Base-by-base conservation (phyloP, 2,329 filamentous ascomycete genomes). In the Colletotrichum abscissum region DNA sequence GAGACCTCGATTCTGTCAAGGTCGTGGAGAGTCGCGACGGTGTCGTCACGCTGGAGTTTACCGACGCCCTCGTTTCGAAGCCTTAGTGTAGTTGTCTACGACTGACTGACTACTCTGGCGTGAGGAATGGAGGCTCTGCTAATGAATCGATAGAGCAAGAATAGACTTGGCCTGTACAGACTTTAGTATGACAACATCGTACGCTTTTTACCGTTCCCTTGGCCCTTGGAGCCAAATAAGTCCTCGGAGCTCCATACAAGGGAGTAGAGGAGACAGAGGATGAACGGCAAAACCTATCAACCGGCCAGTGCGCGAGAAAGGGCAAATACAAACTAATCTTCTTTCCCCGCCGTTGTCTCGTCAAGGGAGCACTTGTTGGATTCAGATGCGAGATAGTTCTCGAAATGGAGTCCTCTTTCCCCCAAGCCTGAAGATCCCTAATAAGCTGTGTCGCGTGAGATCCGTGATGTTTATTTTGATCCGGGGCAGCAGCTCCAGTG, bases 1-100 rank as follows among this genome's bases (percentile, higher is more conserved):
- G 88, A 82, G 94, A 98, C 83, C 86, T 98, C 84, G 86, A 88
- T 70, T 95, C 93, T 76, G 90, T 97, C 75, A 90, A 84, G 77
- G 84, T 97, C 78, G 84, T 90, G 73, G 86, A 88, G 65, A 84
- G 84, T 76, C 85, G 87, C 74, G 88, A 86, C 63, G 91, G 90
- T n/a, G 84, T 84, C 75, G 88, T 93, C 67, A 90, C 88, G 76
- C 82, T 97, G 75, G 91, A 94, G 84, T 90, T 97, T 76, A 85
- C 83, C 72, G 87, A 94, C 81, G 90, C 90, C 63, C 82, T 92
- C 79, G 67, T 63, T 5, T 55, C 67, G 60, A 38, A 56, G 24
- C n/a, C 56, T 49, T 49, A 49, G 42, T 35, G n/a, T 28, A 16
- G 38, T 16, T 16, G 38, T 35, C 11, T 35, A 42, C 38, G 5